Base-by-base conservation (phyloP, 2,329 filamentous ascomycete genomes). In the Pochonia chlamydosporia region DNA sequence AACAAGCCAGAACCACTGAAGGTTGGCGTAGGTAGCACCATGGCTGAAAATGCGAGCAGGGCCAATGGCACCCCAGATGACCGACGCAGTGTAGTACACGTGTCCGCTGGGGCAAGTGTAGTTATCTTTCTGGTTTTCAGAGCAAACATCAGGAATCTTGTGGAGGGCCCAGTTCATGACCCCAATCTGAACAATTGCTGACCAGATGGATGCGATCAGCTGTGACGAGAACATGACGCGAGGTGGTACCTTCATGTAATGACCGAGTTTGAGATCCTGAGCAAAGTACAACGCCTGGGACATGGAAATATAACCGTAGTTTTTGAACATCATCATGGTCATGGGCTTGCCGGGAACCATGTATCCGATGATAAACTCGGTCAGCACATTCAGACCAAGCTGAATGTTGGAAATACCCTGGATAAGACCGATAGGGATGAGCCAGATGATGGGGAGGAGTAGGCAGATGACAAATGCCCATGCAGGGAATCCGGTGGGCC, bases 291-390 rank as follows among this genome's bases (percentile, higher is more conserved):
- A 69, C 0, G 79, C 82, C 61, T 85, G 80, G 14, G 72, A 72
- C 79, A 85, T 84, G 65, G 74, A 80, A 47, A 86, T 78, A 60
- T 85, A 86, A 43, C 82, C 81, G 56, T 84, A 88, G 51, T 82
- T 85, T 65, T 87, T 87, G 70, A 88, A 88, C 68, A 88, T 76
- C 84, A 89, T 89, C 75, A 87, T 83, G 41, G 83, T 83, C 50
- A 88, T 71, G 2, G 85, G 84, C 3, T 75, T 75, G 23, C 85
- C 85, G 0, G 84, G 84, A 43, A 85, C 76, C 73, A 88, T 84
- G 63, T 88, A 88, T 5, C 85, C 85, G 50, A 85, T 76, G 50
- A 89, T 75, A 56, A 84, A 86, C 60, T 87, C 84, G n/a, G 83
- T 85, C 49, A 88, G 65, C 16, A 89, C 82, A 54, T 87, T 87